A percentile compares a stretch with the other conserved stretches of the same genome.
These are phyloP conservation scores for Westerdykella aurantiaca DNA, from an alignment of 2,329 filamentous ascomycete genomes.

Conservation along the genomic window DNA sequence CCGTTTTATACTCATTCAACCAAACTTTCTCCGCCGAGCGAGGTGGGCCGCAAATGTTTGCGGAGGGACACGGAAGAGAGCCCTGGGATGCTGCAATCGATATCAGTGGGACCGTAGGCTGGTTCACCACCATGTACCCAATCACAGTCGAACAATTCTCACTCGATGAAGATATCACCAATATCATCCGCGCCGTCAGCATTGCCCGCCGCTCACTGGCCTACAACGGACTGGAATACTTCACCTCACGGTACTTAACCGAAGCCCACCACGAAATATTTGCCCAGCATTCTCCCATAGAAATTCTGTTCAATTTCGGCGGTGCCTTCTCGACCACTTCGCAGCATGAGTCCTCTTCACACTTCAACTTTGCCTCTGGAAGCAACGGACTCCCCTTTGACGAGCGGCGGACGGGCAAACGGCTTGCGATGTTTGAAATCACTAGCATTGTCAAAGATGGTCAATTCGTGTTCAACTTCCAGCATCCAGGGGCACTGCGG, in stretches of 20 bases:
- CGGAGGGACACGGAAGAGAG: slow-evolving; percentile 23
- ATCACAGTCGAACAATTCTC: not conserved
- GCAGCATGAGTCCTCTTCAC: no score
- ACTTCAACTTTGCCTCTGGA: no score
- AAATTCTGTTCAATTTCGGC: slow-evolving; percentile 9
- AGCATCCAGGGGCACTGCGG: no score
- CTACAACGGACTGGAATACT: not conserved
- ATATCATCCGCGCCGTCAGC: not conserved
- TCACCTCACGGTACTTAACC: not conserved
- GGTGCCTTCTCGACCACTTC: slow-evolving; percentile 1
- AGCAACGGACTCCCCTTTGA: no score
- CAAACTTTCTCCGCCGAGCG: slow-evolving; percentile 1
- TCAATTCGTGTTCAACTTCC: no score
- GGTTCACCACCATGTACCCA: slow-evolving; percentile 14
- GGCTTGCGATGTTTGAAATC: no score
- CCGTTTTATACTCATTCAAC: slow-evolving; percentile 6
- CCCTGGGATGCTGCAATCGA: slow-evolving; percentile 12
- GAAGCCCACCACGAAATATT: not conserved
- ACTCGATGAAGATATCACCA: not conserved
- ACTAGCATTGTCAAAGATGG: no score
- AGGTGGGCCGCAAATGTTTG: not conserved
- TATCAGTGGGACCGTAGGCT: slow-evolving; percentile 14
- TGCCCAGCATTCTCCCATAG: not conserved
- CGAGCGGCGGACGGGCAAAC: no score
- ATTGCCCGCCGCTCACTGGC: not conserved